Evolutionary conservation across 768 basidiomycete species (phyloP).

Genomic region (Phanerochaete sordida): DNA sequence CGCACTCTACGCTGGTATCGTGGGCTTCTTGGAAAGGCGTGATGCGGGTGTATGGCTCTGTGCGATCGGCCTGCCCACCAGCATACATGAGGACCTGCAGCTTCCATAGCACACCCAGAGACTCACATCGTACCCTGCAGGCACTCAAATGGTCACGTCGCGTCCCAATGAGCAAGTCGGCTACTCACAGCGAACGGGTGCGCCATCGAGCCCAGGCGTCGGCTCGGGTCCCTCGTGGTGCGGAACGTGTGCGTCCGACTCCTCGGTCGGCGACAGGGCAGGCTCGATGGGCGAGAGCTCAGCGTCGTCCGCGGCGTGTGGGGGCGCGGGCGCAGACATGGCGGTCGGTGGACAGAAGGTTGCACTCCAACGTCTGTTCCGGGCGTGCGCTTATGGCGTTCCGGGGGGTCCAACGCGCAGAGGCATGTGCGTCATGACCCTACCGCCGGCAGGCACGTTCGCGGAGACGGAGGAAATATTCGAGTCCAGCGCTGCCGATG

Average conservation of each 20-base stretch:
- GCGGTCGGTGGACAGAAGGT: background rate
- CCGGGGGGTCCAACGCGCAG: background rate
- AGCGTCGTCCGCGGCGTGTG: background rate
- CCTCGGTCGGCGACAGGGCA: conserved; percentile 48
- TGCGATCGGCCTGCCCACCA: conserved; percentile 64
- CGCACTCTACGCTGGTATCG: conserved; percentile 82
- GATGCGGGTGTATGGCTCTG: conserved; percentile 80
- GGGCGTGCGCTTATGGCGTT: background rate
- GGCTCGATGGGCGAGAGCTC: conserved; percentile 15
- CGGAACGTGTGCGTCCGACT: conserved; percentile 50
- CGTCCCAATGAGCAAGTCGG: background rate
- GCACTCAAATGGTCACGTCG: background rate
- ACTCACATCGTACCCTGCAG: conserved; percentile 82
- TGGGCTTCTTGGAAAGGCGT: conserved; percentile 79
- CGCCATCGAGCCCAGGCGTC: conserved; percentile 68
- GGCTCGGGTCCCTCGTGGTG: conserved; percentile 54
- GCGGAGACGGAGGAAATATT: background rate
- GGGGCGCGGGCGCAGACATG: conserved; percentile 1
- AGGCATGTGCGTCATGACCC: background rate
- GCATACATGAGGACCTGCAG: background rate
- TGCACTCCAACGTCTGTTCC: background rate
- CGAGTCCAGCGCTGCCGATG: background rate
- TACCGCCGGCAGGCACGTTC: background rate
- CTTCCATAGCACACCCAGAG: background rate
- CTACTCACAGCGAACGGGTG: conserved; percentile 77